Evolutionary conservation across 805 yeast species (phyloP), one percentile per base, ranked within the genome.

Genomic region (Yamadazyma endophytica): DNA sequence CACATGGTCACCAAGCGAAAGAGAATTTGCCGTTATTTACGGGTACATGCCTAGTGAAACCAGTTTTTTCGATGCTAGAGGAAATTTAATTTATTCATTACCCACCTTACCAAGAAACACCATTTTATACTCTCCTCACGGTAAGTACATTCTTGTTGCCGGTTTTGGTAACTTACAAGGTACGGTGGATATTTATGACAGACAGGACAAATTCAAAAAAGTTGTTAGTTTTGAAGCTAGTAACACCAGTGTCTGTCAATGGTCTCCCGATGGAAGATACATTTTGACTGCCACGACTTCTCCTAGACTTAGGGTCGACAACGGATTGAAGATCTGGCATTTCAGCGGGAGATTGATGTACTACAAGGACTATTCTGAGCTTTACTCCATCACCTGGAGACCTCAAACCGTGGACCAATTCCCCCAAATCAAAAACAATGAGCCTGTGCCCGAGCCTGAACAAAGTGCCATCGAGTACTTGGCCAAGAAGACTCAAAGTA

Each of bases 121-220:
- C 18, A 77, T 92, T 44, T 61, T 82, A 42, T 92, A 85, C 58
- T 88, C 97, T 6, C 98, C 98, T 5, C 95, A 89, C 51, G 97
- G 94, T 22, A 77, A 85, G 47, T 90, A 78, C 49, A 80, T 94
- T 29, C 68, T 92, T 39, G 90, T 89, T 40, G 97, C 96, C 7
- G 99, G 99, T 3, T 92, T 92, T 61, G 99, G 99, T 49, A 92
- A 92, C 60, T 74, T 92, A 56, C 97, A 90, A 65, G 99, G 99
- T 39, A 78, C 89, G 11, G 94, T 92, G 36, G 97, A 94, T 56
- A 82, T 92, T 39, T 79, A 88, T 54, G 98, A 92, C 65, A 83
- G 97, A 54, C 86, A 79, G 56, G 79, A 82, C 53, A 82, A 84
- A 58, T 90, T 88, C 57, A 63, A 70, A 34, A 84, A 85, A 56